These are phyloP conservation scores for Linum usitatissimum DNA, from an alignment of 345 rosid species.

Conservation along the genomic window DNA sequence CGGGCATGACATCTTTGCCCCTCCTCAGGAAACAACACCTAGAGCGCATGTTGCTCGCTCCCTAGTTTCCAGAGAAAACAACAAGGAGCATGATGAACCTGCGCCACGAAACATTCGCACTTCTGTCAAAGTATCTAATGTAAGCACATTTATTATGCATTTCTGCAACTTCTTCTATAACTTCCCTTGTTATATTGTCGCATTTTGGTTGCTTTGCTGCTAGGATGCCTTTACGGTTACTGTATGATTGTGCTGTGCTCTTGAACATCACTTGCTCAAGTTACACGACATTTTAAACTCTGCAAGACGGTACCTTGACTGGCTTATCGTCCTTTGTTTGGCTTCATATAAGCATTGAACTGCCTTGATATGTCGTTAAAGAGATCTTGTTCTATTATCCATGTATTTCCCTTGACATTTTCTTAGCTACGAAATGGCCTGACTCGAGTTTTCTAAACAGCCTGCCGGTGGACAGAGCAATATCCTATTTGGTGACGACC, in stretches of 20 bases:
- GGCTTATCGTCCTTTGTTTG: neutral
- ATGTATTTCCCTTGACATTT: neutral
- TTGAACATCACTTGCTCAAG: neutral
- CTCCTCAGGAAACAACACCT: constrained; percentile 14
- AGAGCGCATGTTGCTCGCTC: constrained; percentile 12
- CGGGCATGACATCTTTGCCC: constrained; percentile 25
- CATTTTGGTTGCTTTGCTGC: neutral
- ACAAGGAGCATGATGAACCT: neutral
- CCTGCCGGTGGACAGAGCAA: constrained; percentile 81
- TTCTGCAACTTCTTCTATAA: neutral
- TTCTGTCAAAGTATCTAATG: constrained; percentile 3
- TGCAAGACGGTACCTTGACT: neutral
- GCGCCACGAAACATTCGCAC: constrained; percentile 4
- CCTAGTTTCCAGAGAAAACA: neutral
- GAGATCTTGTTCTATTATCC: neutral
- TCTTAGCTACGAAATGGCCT: neutral
- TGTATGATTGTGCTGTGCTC: neutral
- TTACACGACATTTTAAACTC: constrained; percentile 1
- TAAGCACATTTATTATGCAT: neutral
- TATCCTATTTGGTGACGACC: constrained; percentile 51
- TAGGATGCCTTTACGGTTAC: neutral
- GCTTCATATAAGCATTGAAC: too few species aligned
- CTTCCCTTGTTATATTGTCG: too few species aligned
- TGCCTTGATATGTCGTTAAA: neutral
- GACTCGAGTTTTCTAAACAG: constrained; percentile 17